Conservation (phyloP, 2,329 filamentous ascomycete genomes). For the Teratosphaeria pseudoeucalypti region DNA sequence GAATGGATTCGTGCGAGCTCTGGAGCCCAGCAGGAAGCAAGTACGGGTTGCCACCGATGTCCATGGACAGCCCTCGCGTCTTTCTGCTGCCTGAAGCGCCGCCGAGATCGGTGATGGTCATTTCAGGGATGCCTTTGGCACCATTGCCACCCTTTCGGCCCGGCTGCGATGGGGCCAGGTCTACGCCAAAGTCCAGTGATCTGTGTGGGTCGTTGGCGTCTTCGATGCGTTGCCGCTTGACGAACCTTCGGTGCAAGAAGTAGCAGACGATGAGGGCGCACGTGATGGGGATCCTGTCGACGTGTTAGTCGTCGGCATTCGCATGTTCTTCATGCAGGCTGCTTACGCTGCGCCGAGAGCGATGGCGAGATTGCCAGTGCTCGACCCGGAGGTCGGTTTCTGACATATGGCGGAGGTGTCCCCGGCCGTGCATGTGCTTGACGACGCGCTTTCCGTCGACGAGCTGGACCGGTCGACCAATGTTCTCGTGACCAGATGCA, state of each 20-base stretch:
- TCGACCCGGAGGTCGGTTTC: constrained; percentile 17
- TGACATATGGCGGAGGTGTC: constrained; percentile 15
- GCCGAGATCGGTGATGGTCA: constrained; percentile 44
- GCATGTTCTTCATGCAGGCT: background rate
- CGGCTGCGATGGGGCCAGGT: constrained; percentile 22
- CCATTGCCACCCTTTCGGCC: constrained; percentile 32
- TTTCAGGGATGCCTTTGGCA: constrained; percentile 35
- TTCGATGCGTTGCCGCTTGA: constrained; percentile 61
- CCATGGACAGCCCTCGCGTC: constrained; percentile 46
- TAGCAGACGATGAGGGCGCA: constrained; percentile 57
- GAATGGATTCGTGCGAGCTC: constrained; percentile 72
- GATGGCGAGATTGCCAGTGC: constrained; percentile 22
- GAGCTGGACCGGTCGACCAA: constrained; percentile 11
- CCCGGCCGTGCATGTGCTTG: constrained; percentile 16
- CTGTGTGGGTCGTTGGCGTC: constrained; percentile 80
- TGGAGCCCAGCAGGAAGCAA: constrained; percentile 78
- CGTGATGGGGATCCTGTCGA: constrained; percentile 61
- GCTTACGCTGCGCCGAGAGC: constrained; percentile 27
- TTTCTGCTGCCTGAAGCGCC: constrained; percentile 10
- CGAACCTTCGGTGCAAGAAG: constrained; percentile 68
- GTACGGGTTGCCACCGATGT: constrained; percentile 72
- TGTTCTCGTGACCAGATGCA: constrained; percentile 14
- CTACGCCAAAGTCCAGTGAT: constrained; percentile 85
- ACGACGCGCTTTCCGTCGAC: constrained; percentile 5
- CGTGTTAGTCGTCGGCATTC: constrained; percentile 13